Evolutionary conservation across 257 asterid genomes (phyloP).

Genomic region (Voacanga thouarsii): DNA sequence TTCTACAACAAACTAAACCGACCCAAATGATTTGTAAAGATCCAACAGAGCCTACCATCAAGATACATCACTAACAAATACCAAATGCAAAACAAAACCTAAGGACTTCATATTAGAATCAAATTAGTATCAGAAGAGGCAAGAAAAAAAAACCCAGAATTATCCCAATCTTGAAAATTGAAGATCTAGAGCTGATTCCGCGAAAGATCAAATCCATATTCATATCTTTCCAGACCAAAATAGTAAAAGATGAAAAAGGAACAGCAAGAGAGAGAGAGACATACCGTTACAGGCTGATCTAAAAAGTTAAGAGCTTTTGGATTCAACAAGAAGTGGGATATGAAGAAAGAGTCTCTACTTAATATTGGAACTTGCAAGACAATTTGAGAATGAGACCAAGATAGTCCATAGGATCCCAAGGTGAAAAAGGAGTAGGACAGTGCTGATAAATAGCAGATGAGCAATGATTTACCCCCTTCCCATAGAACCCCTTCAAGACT

Average conservation of each 20-base stretch:
- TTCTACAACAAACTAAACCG: neutral
- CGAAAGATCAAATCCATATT: slow-evolving; percentile 5
- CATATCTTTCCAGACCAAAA: neutral
- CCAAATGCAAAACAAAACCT: neutral
- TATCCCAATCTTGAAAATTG: slow-evolving; percentile 3
- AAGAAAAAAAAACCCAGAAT: neutral
- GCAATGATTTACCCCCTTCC: slow-evolving; percentile 15
- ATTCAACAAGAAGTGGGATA: neutral
- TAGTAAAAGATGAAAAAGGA: neutral
- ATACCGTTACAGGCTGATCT: slow-evolving; percentile 11
- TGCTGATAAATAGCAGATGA: slow-evolving; percentile 9
- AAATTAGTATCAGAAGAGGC: slow-evolving; percentile 1
- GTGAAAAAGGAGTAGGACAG: neutral
- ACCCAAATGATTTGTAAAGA: neutral
- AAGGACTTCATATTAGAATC: neutral
- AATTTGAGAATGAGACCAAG: neutral
- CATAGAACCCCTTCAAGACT: neutral
- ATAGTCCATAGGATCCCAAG: slow-evolving; percentile 13
- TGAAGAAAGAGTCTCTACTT: neutral
- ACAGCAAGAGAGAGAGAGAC: neutral
- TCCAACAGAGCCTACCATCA: neutral
- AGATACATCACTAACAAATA: neutral
- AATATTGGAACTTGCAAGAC: neutral
- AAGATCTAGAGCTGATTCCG: slow-evolving; percentile 14
- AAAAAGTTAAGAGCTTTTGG: slow-evolving; percentile 2